These are phyloP conservation scores for Dryas octopetala DNA, from an alignment of 306 rosid species.

Conservation along the genomic window DNA sequence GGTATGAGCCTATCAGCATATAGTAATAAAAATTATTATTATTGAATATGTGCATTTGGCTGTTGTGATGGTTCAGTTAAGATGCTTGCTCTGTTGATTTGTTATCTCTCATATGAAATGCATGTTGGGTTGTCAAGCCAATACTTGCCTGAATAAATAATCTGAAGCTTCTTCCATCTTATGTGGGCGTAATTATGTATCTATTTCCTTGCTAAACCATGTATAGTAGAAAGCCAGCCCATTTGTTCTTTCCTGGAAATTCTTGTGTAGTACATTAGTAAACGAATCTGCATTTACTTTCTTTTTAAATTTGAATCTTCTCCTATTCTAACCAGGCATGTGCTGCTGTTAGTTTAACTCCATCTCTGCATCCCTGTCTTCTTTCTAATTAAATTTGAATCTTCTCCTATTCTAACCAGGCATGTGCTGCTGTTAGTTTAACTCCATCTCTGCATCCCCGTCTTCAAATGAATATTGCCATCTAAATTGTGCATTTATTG, in stretches of 20 bases:
- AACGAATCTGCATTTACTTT: neutral
- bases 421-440: conserved; percentile 8
- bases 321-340: neutral
- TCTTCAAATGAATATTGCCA: conserved; percentile 20
- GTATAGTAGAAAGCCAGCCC: neutral
- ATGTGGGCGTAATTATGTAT: neutral
- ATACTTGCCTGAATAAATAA: neutral
- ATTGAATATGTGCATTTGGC: too few relatives aligned
- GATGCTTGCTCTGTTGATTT: too few relatives aligned
- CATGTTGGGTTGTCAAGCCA: neutral
- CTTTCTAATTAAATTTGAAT: neutral
- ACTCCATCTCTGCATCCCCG: neutral
- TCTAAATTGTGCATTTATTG: conserved; percentile 20
- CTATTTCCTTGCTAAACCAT: neutral
- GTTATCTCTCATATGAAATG: neutral
- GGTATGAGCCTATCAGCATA: too few relatives aligned
- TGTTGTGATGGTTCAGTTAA: too few relatives aligned
- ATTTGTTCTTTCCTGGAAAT: neutral
- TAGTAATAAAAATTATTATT: too few relatives aligned
- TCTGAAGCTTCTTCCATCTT: neutral
- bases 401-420: neutral
- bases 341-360: conserved; percentile 1
- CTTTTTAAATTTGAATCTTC: neutral
- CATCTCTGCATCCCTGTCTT: neutral
- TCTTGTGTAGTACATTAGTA: neutral